A percentile compares a stretch with the other conserved stretches of the same genome.
Conservation (phyloP, 352 stramenopile genomes). For the Globisporangium acanthophoron region DNA sequence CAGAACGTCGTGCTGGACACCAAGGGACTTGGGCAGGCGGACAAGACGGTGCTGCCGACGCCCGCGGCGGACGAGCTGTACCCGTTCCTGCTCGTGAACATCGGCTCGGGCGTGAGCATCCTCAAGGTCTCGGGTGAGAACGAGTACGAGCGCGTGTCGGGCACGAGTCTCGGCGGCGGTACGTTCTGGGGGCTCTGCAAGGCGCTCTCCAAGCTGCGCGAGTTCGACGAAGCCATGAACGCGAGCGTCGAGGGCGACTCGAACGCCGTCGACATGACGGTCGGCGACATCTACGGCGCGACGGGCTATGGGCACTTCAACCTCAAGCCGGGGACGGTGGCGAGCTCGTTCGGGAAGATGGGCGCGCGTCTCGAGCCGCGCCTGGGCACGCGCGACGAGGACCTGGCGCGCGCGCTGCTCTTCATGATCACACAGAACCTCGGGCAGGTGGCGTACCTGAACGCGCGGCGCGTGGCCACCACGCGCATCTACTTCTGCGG, state of each 20-base stretch:
- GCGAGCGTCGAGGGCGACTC: slow-evolving; percentile 61
- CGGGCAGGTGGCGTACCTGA: slow-evolving; percentile 93
- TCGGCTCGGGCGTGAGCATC: slow-evolving; percentile 97
- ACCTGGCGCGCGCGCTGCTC: slow-evolving; percentile 92
- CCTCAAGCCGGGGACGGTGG: slow-evolving; percentile 82
- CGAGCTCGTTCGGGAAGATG: slow-evolving; percentile 97
- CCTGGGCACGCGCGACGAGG: slow-evolving; percentile 76
- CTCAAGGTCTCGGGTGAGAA: slow-evolving; percentile 88
- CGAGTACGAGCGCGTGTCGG: slow-evolving; percentile 94
- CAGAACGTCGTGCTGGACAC: slow-evolving; percentile 57
- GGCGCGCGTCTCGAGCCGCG: slow-evolving; percentile 27
- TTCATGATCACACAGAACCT: slow-evolving; percentile 99
- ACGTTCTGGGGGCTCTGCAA: slow-evolving; percentile 97
- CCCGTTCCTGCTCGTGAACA: slow-evolving; percentile 97
- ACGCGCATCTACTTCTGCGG: slow-evolving; percentile 93
- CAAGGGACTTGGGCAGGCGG: slow-evolving; percentile 44
- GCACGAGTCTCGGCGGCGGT: slow-evolving; percentile 95
- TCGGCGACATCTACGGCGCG: slow-evolving; percentile 97
- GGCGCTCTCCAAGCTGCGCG: slow-evolving; percentile 86
- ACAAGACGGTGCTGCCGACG: slow-evolving; percentile 60
- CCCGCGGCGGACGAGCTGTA: slow-evolving; percentile 64
- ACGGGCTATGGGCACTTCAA: slow-evolving; percentile 87
- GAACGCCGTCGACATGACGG: slow-evolving; percentile 92
- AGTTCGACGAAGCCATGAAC: slow-evolving; percentile 77
- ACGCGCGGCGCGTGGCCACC: slow-evolving; percentile 90